Evolutionary conservation across 2,329 filamentous ascomycete genomes (phyloP).

Genomic region (Penicillium sp.): DNA sequence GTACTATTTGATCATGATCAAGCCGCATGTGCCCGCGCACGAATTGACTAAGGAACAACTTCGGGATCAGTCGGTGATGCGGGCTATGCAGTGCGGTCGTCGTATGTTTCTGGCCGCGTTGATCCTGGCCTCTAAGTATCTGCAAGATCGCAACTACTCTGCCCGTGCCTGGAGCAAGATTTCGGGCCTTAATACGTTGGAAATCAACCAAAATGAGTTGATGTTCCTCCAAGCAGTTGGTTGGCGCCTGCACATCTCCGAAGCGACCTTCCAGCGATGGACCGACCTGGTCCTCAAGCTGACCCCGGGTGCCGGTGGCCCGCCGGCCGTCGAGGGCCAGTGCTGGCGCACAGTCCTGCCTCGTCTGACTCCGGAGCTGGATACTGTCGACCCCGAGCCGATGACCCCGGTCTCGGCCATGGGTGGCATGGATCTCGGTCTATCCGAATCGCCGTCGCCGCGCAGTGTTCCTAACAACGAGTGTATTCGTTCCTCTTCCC

Average conservation of each 20-base stretch:
- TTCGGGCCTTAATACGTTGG: conserved; percentile 83
- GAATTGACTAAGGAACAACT: conserved; percentile 85
- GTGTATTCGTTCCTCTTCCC: conserved; percentile 20
- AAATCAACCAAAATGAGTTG: conserved; percentile 97
- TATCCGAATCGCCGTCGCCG: conserved; percentile 31
- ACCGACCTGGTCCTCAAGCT: conserved; percentile 85
- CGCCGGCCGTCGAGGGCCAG: conserved; percentile 33
- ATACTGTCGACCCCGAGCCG: conserved; percentile 43
- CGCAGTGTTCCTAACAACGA: conserved; percentile 22
- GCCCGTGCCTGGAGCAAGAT: conserved; percentile 99
- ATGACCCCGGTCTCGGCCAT: conserved; percentile 27
- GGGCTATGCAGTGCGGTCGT: conserved; percentile 87
- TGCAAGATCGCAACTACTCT: conserved; percentile 97
- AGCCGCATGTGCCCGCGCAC: conserved; percentile 74
- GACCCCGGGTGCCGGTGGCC: conserved; percentile 56
- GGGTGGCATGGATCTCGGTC: conserved; percentile 25
- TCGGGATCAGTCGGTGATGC: conserved; percentile 64
- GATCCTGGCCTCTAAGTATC: conserved; percentile 94
- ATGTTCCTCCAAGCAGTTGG: conserved; percentile 83
- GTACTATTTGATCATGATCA: conserved; percentile 93
- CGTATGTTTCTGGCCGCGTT: conserved; percentile 95
- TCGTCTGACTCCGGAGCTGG: conserved; percentile 54
- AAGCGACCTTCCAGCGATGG: conserved; percentile 86
- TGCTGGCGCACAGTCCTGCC: conserved; percentile 50
- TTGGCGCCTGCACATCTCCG: conserved; percentile 92